Evolutionary conservation across 441 rosid species (phyloP).

Genomic region (Pelargonium cotyledonis): DNA sequence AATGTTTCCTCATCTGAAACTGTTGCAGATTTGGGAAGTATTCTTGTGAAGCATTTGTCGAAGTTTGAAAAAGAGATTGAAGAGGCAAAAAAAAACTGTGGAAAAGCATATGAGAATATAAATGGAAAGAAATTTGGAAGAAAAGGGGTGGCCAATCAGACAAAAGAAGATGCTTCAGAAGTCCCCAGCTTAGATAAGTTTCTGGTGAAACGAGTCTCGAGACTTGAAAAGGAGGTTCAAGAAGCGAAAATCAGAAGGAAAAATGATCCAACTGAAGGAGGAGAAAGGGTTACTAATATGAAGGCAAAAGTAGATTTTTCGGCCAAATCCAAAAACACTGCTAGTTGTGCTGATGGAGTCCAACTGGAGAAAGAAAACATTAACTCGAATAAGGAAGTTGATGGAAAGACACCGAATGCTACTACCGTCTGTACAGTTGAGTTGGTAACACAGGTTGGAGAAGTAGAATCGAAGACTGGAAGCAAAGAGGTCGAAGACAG

Average conservation of each 20-base stretch:
- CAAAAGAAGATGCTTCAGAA: constrained; percentile 25
- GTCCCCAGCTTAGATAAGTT: constrained; percentile 47
- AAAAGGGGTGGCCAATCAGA: constrained; percentile 18
- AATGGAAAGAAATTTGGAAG: constrained; percentile 28
- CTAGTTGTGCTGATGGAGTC: background rate
- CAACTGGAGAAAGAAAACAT: constrained; percentile 47
- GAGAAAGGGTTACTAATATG: constrained; percentile 9
- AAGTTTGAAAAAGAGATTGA: constrained; percentile 52
- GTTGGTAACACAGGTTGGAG: background rate
- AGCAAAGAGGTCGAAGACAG: constrained; percentile 33
- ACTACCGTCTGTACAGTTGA: background rate
- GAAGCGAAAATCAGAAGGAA: constrained; percentile 46
- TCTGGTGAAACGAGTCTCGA: constrained; percentile 48
- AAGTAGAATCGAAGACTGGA: constrained; percentile 2
- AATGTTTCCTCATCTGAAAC: constrained; percentile 19
- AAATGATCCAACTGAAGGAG: constrained; percentile 16
- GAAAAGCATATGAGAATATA: constrained; percentile 23
- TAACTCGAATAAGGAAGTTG: constrained; percentile 28
- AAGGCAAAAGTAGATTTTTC: constrained; percentile 15
- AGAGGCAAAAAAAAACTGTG: constrained; percentile 45
- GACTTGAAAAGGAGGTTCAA: constrained; percentile 58
- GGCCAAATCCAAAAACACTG: constrained; percentile 13
- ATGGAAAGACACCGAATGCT: background rate
- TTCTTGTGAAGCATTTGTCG: constrained; percentile 51
- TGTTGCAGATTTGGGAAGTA: constrained; percentile 47